A percentile compares a stretch with the other conserved stretches of the same genome.
Evolutionary conservation across 2,329 filamentous ascomycete species (phyloP).

Genomic region (Phaeosphaeriaceae sp.): DNA sequence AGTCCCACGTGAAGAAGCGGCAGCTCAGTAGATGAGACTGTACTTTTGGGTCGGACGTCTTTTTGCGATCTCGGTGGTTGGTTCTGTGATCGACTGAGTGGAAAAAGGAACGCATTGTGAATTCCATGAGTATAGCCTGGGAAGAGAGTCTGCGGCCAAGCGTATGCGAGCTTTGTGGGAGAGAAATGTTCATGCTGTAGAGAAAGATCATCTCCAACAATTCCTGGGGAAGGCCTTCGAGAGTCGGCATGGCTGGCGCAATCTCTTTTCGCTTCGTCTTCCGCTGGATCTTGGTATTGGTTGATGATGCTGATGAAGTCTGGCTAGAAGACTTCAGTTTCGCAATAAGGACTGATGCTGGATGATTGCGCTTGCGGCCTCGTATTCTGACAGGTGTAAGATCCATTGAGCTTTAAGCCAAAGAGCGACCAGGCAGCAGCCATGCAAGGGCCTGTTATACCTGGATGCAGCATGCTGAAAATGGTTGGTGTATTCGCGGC

Average conservation of each 20-base stretch:
- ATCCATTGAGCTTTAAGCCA: slow-evolving; percentile 33
- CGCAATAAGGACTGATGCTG: slow-evolving; percentile 2
- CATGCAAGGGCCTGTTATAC: slow-evolving; percentile 1
- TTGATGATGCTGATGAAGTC: slow-evolving; percentile 6
- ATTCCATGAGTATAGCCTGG: slow-evolving; percentile 33
- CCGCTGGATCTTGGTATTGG: slow-evolving; percentile 14
- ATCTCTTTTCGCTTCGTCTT: slow-evolving; percentile 19
- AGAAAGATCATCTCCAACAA: slow-evolving; percentile 47
- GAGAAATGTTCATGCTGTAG: slow-evolving; percentile 43
- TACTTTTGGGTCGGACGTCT: slow-evolving; percentile 23
- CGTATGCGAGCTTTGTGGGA: slow-evolving; percentile 38
- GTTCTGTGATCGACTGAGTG: slow-evolving; percentile 41
- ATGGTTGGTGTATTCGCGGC: slow-evolving; percentile 20
- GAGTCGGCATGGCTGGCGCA: slow-evolving; percentile 37
- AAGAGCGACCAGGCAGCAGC: slow-evolving; percentile 34
- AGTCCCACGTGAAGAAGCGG: slow-evolving; percentile 46
- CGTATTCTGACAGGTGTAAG: slow-evolving; percentile 44
- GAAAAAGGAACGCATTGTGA: slow-evolving; percentile 42
- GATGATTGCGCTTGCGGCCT: slow-evolving; percentile 39
- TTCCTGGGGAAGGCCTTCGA: slow-evolving; percentile 44
- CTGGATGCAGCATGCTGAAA: slow-evolving; percentile 24
- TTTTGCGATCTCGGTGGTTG: slow-evolving; percentile 27
- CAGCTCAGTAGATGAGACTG: slow-evolving; percentile 41
- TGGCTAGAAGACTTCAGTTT: slow-evolving; percentile 7
- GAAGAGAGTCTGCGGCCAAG: slow-evolving; percentile 44